Conservation (phyloP, 306 rosid genomes). For the Neltuma alba region DNA sequence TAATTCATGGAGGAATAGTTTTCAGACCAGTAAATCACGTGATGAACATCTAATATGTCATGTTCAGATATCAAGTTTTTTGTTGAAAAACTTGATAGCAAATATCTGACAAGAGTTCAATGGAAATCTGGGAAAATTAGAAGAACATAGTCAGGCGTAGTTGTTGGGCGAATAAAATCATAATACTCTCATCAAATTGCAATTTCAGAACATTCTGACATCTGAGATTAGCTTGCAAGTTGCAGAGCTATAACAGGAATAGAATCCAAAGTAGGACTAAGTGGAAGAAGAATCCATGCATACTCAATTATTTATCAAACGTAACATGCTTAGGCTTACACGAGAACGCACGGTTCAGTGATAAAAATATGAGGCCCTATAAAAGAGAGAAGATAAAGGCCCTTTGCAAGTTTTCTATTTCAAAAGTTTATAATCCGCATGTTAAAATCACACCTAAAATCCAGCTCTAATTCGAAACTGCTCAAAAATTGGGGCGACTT, state of each 20-base stretch:
- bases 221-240: neutral
- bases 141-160: neutral
- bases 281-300: neutral
- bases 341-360: neutral
- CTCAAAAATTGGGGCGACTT: neutral
- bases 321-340: neutral
- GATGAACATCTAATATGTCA: neutral
- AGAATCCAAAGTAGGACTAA: constrained; percentile 3
- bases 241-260: neutral
- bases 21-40: neutral
- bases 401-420: neutral
- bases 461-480: neutral
- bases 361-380: neutral
- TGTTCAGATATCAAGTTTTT: neutral
- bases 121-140: neutral
- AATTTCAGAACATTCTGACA: constrained; percentile 1
- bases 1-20: neutral
- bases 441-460: neutral
- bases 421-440: neutral
- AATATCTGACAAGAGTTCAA: neutral
- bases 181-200: neutral
- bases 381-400: neutral
- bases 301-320: neutral
- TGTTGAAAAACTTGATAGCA: neutral
- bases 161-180: neutral